These are phyloP conservation scores for Euphorbia corollata DNA, from an alignment of 441 rosid species.

Conservation along the genomic window DNA sequence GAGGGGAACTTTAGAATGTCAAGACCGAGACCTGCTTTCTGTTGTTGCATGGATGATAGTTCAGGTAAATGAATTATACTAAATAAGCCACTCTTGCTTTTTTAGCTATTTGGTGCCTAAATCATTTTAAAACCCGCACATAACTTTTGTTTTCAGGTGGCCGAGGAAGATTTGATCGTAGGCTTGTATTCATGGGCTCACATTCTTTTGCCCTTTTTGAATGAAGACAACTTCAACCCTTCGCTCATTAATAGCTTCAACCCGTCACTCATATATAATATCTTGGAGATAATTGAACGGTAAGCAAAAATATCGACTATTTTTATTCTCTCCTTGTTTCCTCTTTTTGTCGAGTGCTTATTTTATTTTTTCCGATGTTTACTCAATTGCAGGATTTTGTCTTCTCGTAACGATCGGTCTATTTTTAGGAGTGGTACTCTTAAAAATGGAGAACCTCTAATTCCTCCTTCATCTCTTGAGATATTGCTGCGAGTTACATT, in stretches of 20 bases:
- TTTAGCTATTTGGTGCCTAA: not conserved
- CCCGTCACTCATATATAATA: constrained; percentile 67
- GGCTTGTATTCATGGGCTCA: constrained; percentile 70
- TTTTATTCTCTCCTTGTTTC: not conserved
- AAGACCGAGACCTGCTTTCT: constrained; percentile 80
- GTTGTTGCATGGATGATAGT: constrained; percentile 69
- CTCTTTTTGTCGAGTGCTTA: constrained; percentile 7
- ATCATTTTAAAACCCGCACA: too few species aligned
- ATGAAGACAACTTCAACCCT: too few species aligned
- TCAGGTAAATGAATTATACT: constrained; percentile 42
- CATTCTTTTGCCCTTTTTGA: constrained; percentile 49
- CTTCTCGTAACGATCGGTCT: constrained; percentile 57
- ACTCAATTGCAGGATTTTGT: constrained; percentile 48
- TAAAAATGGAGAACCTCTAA: constrained; percentile 77
- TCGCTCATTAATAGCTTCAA: too few species aligned
- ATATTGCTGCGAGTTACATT: constrained; percentile 56
- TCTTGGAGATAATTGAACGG: constrained; percentile 73
- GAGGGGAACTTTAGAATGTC: constrained; percentile 63
- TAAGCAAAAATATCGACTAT: constrained; percentile 6
- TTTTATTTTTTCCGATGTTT: constrained; percentile 3
- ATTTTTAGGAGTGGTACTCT: constrained; percentile 70
- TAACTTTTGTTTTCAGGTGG: constrained; percentile 36
- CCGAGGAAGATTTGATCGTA: constrained; percentile 66
- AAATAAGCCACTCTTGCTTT: not conserved
- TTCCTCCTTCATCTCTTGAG: constrained; percentile 79